Base-by-base conservation (phyloP, 2,329 filamentous ascomycete species). In the Verticillium tricorpus region DNA sequence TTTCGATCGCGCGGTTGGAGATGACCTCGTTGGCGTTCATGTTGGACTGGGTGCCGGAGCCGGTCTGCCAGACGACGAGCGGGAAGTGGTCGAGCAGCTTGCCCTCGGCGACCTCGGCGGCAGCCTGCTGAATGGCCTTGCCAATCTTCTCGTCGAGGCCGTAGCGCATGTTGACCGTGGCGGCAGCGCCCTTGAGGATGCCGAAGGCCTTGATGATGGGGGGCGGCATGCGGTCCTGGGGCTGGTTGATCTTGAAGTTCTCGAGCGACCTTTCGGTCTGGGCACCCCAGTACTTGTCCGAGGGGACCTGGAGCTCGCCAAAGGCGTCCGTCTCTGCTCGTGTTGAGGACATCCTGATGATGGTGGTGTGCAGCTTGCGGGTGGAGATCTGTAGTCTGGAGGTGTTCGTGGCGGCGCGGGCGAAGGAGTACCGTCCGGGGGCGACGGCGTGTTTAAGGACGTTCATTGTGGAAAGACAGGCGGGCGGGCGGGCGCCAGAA, bases 21-120 rank as follows among this genome's bases (percentile, higher is more conserved):
- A 99, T 98, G 78, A 99, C 95, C 78, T 99, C 95, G 83, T 99
- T 99, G 76, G 94, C 93, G 82, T 99, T 99, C 95, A 98, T 98
- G 87, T 97, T 98, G 77, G 93, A 97, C 84, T 98, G 95, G 34
- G 95, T 98, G 74, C 95, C 95, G 58, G 95, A 98, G 67, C 95
- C 95, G 60, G 95, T 99, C 84, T 99, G 95, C 95, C 95, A 99
- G 74, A 99, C 94, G 62, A 98, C 94, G 64, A 98, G 91, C 67
- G 95, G 95, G 82, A 99, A 98, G 84, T 98, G 94, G 78, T 97
- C 93, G 72, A 96, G 78, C 71, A 98, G 89, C 85, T 97, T 96
- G 74, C 95, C 88, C 67, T 91, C 89, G 62, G 94, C 93, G 50
- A 99, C 94, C 82, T 99, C 95, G 66, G 89, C 85, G 67, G 95